These are phyloP conservation scores for Citrullus mucosospermus DNA, from an alignment of 306 rosid genomes.

Conservation along the genomic window DNA sequence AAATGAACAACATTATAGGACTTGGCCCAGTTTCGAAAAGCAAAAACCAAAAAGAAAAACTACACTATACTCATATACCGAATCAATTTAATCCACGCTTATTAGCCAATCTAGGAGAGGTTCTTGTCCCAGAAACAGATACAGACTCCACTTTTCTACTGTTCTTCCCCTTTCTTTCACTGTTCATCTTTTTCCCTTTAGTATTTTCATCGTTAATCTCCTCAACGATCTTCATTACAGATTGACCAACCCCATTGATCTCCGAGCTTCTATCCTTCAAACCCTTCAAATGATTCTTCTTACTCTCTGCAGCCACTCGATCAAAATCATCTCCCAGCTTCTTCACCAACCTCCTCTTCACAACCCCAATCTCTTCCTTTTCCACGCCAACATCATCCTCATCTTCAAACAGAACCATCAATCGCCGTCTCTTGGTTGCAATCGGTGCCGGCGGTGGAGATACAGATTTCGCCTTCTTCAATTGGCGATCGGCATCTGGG, in stretches of 20 bases:
- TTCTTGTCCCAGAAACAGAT: conserved; percentile 23
- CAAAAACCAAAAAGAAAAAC: background rate
- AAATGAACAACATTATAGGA: background rate
- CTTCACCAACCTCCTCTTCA: conserved; percentile 47
- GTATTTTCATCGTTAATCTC: conserved; percentile 9
- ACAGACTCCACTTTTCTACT: conserved; percentile 1
- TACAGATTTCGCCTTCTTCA: background rate
- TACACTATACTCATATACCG: background rate
- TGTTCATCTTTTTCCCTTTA: conserved; percentile 18
- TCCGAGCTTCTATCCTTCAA: conserved; percentile 15
- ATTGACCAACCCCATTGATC: conserved; percentile 5
- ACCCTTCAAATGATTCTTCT: background rate
- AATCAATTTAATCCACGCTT: conserved; percentile 17
- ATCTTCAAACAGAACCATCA: conserved; percentile 18
- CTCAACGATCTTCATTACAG: conserved; percentile 28
- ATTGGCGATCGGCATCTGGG: background rate
- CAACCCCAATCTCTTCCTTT: background rate
- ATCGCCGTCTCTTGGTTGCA: conserved; percentile 31
- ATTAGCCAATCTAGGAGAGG: conserved; percentile 46
- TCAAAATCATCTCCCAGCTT: conserved; percentile 77
- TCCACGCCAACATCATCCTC: conserved; percentile 16
- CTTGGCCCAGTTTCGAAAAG: background rate
- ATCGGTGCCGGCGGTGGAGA: conserved; percentile 72
- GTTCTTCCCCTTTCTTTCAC: background rate
- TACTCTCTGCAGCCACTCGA: conserved; percentile 38